These are phyloP conservation scores for Colletotrichum sp. DNA, from an alignment of 2,329 filamentous ascomycete genomes.

Conservation along the genomic window DNA sequence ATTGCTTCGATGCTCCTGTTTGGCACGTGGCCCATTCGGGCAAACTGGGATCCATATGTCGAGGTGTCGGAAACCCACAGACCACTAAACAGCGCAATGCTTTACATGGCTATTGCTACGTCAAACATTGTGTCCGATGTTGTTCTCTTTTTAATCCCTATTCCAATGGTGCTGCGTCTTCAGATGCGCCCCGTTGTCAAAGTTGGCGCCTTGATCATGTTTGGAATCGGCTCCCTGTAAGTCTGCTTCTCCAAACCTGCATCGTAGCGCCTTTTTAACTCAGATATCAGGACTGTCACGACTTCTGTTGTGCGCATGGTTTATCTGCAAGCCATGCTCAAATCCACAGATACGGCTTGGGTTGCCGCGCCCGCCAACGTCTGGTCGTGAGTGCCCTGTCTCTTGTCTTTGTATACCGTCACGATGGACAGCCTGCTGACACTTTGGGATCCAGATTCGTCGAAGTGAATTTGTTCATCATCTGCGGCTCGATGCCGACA, in stretches of 20 bases:
- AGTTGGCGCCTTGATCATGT: slow-evolving; percentile 44
- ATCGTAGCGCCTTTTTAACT: neutral
- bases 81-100: slow-evolving; percentile 46
- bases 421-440: neutral
- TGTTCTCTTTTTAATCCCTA: slow-evolving; percentile 47
- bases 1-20: slow-evolving; percentile 25
- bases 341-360: slow-evolving; percentile 13
- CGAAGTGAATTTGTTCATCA: slow-evolving; percentile 31
- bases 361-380: slow-evolving; percentile 23
- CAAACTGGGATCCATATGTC: slow-evolving; percentile 24
- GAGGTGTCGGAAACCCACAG: slow-evolving; percentile 22
- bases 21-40: slow-evolving; percentile 21
- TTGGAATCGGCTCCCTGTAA: slow-evolving; percentile 42
- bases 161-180: slow-evolving; percentile 46
- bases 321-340: slow-evolving; percentile 19
- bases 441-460: slow-evolving; percentile 25
- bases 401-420: neutral
- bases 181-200: slow-evolving; percentile 51
- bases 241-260: neutral
- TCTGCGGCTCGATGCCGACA: slow-evolving; percentile 38
- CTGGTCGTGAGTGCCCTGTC: slow-evolving; percentile 17
- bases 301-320: slow-evolving; percentile 26
- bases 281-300: slow-evolving; percentile 29
- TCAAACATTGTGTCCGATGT: slow-evolving; percentile 53
- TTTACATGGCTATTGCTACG: slow-evolving; percentile 53